Base-by-base conservation (phyloP, 2,329 filamentous ascomycete species). In the Colletotrichum sp. region DNA sequence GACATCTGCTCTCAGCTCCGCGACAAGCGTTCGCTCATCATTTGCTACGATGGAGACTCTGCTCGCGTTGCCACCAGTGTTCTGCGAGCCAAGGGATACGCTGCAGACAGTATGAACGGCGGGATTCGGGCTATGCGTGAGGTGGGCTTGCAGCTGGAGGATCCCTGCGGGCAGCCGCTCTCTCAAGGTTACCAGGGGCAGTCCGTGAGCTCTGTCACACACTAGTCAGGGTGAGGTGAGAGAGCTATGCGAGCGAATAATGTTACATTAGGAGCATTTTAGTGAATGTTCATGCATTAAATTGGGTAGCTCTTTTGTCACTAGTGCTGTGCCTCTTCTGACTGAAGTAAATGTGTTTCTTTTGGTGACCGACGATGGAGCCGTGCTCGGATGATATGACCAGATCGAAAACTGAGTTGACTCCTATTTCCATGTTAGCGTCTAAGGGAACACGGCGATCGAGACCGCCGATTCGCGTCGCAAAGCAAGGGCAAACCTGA, bases 21-120 rank as follows among this genome's bases (percentile, higher is more conserved):
- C 0, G 24, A 77, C 24, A 84, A 83, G 70, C 83, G 83, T 8
- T 79, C 89, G 14, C 78, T 91, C 10, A 77, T 90, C 12, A 79
- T 89, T 13, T 91, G 89, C 79, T 90, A 91, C 66, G 83, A 89
- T 64, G 90, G 90, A 4, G 88, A 92, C 73, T 88, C 86, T 34
- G 85, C 89, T 6, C 84, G 90, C 1, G 85, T 91, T 7, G 90
- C 89, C 4, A 88, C 87, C 4, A 90, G 89, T 70, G 85, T 91
- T 4, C 79, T 91, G 64, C 83, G 89, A 7, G 88, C 87, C 0
- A 89, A 88, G 76, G 88, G 87, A 0, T 82, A 86, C 30, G 83
- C 85, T 71, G 87, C 88, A 1, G 85, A 87, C 58, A 89, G 86
- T 77, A 78, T 90, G 34, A 81, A 83, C 28, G 88, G 87, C 9